Percentiles rank a stretch among this genome's conserved stretches.
Conservation (phyloP, 1,284 basidiomycete genomes). For the Ustilago crameri region DNA sequence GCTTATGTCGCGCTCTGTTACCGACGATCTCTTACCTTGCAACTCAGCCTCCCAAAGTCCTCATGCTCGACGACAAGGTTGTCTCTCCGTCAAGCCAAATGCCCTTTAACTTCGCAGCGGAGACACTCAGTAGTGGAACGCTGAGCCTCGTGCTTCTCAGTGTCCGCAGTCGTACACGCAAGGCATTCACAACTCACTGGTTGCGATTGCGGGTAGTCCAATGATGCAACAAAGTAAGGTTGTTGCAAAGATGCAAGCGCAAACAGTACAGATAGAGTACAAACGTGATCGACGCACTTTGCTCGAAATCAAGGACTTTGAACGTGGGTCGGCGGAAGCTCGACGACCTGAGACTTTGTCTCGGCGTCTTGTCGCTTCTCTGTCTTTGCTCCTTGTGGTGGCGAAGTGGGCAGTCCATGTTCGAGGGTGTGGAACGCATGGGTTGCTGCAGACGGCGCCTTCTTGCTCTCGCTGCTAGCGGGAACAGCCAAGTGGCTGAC, state of each 20-base stretch:
- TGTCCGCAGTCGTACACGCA: background rate
- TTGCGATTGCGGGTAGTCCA: background rate
- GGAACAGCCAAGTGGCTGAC: background rate
- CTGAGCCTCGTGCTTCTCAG: background rate
- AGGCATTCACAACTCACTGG: background rate
- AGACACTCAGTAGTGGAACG: too few species aligned
- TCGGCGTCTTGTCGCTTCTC: too few species aligned
- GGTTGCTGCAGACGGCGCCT: slow-evolving; percentile 12
- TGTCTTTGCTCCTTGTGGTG: slow-evolving; percentile 9
- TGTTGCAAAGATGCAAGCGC: background rate
- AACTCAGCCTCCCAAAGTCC: background rate
- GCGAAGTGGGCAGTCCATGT: slow-evolving; percentile 13
- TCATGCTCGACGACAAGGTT: background rate
- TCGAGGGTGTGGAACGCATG: slow-evolving; percentile 27
- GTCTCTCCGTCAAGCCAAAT: background rate
- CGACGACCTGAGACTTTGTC: slow-evolving; percentile 14
- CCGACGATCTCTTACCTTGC: too few species aligned
- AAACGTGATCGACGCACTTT: background rate
- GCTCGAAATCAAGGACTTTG: slow-evolving; percentile 8
- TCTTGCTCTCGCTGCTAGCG: slow-evolving; percentile 3
- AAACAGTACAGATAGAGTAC: slow-evolving; percentile 4
- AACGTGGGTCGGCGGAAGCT: slow-evolving; percentile 35
- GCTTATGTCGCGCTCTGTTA: too few species aligned
- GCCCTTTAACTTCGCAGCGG: background rate
- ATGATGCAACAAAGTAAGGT: background rate